These are phyloP conservation scores for Tremella fuciformis DNA, from an alignment of 768 basidiomycete species.

Conservation along the genomic window DNA sequence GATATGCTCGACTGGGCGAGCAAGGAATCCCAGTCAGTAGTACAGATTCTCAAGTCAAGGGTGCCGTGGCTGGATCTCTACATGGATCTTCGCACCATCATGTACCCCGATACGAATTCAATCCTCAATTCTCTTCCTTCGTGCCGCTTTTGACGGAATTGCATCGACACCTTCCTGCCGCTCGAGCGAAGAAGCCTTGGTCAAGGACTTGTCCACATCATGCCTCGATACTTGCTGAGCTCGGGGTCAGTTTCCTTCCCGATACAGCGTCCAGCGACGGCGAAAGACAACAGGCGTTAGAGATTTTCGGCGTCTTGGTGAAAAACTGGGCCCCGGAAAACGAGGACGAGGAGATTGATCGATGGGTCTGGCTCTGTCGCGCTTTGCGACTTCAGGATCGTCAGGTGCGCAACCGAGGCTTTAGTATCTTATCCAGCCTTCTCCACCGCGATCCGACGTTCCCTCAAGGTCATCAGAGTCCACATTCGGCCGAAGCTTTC, in stretches of 20 bases:
- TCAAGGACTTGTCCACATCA: constrained; percentile 44
- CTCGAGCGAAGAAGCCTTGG: constrained; percentile 39
- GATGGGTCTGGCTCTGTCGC: constrained; percentile 41
- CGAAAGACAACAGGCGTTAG: constrained; percentile 39
- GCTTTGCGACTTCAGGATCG: constrained; percentile 28
- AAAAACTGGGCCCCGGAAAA: constrained; percentile 37
- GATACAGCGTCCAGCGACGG: constrained; percentile 24
- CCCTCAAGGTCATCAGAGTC: constrained; percentile 10
- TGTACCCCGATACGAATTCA: constrained; percentile 17
- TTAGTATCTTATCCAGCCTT: constrained; percentile 27
- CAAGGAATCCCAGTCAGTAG: neutral
- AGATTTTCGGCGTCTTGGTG: constrained; percentile 40
- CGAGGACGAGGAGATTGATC: constrained; percentile 37
- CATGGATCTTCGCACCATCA: constrained; percentile 17
- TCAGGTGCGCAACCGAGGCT: constrained; percentile 34
- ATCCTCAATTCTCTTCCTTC: constrained; percentile 36
- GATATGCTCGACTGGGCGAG: constrained; percentile 7
- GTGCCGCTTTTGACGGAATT: constrained; percentile 40
- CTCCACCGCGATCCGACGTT: constrained; percentile 29
- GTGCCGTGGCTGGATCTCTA: constrained; percentile 9
- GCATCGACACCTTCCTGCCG: constrained; percentile 39
- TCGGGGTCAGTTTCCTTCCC: constrained; percentile 29
- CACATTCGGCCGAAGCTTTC: constrained; percentile 22
- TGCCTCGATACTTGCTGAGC: constrained; percentile 36
- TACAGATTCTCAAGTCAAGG: constrained; percentile 13